Percentiles rank a stretch among this genome's conserved stretches.
Conservation (phyloP, 2,329 filamentous ascomycete genomes). For the Ceratocystis smalleyi region DNA sequence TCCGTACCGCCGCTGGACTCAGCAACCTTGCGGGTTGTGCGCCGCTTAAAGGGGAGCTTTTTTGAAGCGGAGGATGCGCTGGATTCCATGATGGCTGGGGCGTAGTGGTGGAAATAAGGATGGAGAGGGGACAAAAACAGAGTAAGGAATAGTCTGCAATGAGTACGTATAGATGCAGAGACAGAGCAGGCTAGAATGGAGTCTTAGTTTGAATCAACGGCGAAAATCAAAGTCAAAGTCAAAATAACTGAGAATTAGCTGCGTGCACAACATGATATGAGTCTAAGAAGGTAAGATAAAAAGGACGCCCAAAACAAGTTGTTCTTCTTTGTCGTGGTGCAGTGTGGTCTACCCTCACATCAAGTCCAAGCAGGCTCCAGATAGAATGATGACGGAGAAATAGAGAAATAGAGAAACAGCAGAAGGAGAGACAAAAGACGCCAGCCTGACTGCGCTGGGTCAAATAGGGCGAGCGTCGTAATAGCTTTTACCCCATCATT, state of each 20-base stretch:
- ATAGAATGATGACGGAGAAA: background rate
- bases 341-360: background rate
- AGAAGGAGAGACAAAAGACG: background rate
- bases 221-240: background rate
- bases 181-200: background rate
- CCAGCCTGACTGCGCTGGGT: no score
- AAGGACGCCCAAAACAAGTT: background rate
- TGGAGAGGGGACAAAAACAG: background rate
- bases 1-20: slow-evolving; percentile 16
- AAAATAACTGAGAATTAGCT: background rate
- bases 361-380: background rate
- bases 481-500: background rate
- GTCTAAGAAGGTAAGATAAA: background rate
- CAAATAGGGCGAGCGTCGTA: background rate
- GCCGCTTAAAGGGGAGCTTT: slow-evolving; percentile 34
- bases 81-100: background rate
- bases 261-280: background rate
- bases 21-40: slow-evolving; percentile 13
- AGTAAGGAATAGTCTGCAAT: background rate
- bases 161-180: background rate
- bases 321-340: background rate
- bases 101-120: background rate
- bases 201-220: background rate
- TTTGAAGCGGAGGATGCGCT: slow-evolving; percentile 20
- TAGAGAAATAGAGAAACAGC: background rate